Base-by-base conservation (phyloP, 495 filamentous ascomycete genomes). In the Arthonia radiata region DNA sequence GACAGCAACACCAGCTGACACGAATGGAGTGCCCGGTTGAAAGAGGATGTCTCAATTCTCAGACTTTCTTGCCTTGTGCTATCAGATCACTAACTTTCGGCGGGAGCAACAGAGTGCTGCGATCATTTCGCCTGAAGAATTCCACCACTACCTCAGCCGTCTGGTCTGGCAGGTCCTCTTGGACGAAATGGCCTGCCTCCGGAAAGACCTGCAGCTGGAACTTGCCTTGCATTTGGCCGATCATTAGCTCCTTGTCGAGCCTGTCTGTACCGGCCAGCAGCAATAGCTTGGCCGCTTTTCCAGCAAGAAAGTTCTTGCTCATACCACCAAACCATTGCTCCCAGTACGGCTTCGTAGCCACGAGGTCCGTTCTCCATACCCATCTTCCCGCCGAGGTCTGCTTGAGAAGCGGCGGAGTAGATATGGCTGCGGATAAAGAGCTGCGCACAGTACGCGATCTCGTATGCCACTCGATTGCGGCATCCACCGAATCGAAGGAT, bases 221-320 rank as follows among this genome's bases (percentile, higher is more conserved):
- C 55, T 93, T 93, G 72, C 80, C 80, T 60, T 92, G 81, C 81
- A 92, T 91, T 49, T 94, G 86, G 10, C 80, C 86, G 43, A 94
- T 94, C 51, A 82, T 91, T 36, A 94, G 46, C 38, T 94, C 86
- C 39, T 75, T 89, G 43, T 94, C 86, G 26, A 99, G 47, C 29
- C 89, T 58, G 49, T 99, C 86, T 9, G 86, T 94, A 4, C 86
- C 86, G 4, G 86, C 89, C 10, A 99, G 60, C 15, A 99, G 49
- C 15, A 99, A 52, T 32, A 94, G 42, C 48, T 99, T 99, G 24
- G 81, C 86, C 5, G 83, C 86, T 25, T 61, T 61, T 0, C 71
- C 75, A 17, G 60, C 56, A 15, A 99, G 59, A 44, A 99, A 99
- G 47, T 92, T 92, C 28, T 58, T 57, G 38, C 76, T 89, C 28